Percentiles rank a stretch among this genome's conserved stretches.
Conservation (phyloP, 2,329 filamentous ascomycete genomes). For the Nemania bipapillata region DNA sequence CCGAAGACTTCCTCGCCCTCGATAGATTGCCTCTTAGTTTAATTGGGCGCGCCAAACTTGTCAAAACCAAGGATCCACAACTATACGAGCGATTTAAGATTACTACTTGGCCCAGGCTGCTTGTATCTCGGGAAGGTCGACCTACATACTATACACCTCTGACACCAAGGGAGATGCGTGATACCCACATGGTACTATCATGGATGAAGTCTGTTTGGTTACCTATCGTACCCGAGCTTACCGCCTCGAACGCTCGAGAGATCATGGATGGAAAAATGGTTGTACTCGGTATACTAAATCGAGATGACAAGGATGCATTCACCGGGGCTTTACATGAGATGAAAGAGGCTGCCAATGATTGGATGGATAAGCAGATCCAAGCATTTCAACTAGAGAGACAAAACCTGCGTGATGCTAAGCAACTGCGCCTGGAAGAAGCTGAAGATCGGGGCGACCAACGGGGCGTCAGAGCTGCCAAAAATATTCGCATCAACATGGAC, state of each 20-base stretch:
- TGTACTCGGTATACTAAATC: constrained; percentile 88
- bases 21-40: constrained; percentile 87
- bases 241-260: constrained; percentile 87
- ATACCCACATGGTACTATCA: constrained; percentile 78
- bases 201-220: constrained; percentile 99
- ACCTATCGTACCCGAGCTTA: constrained; percentile 93
- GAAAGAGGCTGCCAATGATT: constrained; percentile 94
- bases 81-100: constrained; percentile 90
- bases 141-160: constrained; percentile 90
- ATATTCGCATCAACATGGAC: constrained; percentile 90
- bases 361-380: constrained; percentile 96
- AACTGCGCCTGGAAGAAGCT: constrained; percentile 94
- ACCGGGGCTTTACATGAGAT: constrained; percentile 83
- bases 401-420: constrained; percentile 92
- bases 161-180: constrained; percentile 90
- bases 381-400: constrained; percentile 92
- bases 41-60: constrained; percentile 89
- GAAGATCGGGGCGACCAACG: constrained; percentile 92
- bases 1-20: constrained; percentile 88
- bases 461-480: constrained; percentile 86
- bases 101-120: constrained; percentile 91
- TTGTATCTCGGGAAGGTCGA: constrained; percentile 88
- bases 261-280: constrained; percentile 96
- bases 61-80: constrained; percentile 84
- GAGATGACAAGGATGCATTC: constrained; percentile 83